Conservation (phyloP, 2,329 filamentous ascomycete species). For the Aphanoascus verrucosus region DNA sequence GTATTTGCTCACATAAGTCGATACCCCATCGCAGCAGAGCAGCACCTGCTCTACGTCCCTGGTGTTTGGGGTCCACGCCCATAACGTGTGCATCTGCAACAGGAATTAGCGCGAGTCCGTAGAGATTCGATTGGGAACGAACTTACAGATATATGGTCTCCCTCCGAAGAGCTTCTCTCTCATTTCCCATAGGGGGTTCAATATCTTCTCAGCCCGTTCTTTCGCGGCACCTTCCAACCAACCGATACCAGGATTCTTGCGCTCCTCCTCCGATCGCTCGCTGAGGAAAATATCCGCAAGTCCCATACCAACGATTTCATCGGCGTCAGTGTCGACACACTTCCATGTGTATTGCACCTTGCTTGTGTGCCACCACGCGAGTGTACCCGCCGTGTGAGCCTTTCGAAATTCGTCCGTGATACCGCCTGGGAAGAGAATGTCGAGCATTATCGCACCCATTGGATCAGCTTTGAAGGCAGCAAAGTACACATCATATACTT, state of each 20-base stretch:
- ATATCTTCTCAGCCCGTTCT: constrained; percentile 36
- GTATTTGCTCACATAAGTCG: constrained; percentile 28
- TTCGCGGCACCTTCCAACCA: constrained; percentile 39
- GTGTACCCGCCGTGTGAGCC: constrained; percentile 35
- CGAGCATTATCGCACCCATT: constrained; percentile 16
- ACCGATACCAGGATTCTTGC: constrained; percentile 36
- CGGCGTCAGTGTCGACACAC: constrained; percentile 37
- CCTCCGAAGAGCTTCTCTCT: constrained; percentile 35
- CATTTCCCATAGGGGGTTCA: constrained; percentile 35
- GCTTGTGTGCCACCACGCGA: constrained; percentile 32
- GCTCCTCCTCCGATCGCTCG: constrained; percentile 33
- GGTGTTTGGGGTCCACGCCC: constrained; percentile 35
- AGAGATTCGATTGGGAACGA: not conserved
- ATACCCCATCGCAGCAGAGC: constrained; percentile 33
- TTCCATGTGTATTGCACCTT: constrained; percentile 40
- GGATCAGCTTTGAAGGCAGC: constrained; percentile 33
- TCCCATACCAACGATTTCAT: constrained; percentile 40
- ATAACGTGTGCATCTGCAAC: constrained; percentile 30
- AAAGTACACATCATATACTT: constrained; percentile 41
- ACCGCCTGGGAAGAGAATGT: constrained; percentile 36
- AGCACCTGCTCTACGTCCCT: constrained; percentile 32
- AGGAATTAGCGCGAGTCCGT: not conserved
- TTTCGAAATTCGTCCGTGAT: constrained; percentile 31
- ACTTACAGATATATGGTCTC: constrained; percentile 36
- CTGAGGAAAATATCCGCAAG: constrained; percentile 37